These are phyloP conservation scores for Aurifilum marmelostoma DNA, from an alignment of 2,329 filamentous ascomycete genomes.

Conservation along the genomic window DNA sequence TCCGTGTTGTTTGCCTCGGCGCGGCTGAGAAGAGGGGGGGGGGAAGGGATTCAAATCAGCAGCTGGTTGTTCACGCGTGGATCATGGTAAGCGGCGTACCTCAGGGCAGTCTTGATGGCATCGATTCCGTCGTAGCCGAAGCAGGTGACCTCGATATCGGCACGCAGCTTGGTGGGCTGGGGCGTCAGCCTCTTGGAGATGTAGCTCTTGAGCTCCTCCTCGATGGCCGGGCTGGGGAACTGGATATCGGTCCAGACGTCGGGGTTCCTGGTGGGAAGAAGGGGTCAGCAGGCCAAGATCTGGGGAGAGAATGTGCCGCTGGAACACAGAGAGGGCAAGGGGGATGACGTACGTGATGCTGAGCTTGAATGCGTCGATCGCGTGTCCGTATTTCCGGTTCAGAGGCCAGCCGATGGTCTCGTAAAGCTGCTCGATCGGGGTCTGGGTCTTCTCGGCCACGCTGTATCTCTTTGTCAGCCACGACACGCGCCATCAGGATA, in stretches of 20 bases:
- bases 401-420: slow-evolving; percentile 95
- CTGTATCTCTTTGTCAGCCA: slow-evolving; percentile 42
- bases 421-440: slow-evolving; percentile 93
- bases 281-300: slow-evolving; percentile 17
- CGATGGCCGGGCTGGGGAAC: slow-evolving; percentile 84
- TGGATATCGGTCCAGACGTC: slow-evolving; percentile 93
- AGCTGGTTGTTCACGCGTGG: too few species aligned
- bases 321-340: slow-evolving; percentile 1
- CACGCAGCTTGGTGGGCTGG: slow-evolving; percentile 97
- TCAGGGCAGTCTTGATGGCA: slow-evolving; percentile 90
- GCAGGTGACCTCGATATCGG: slow-evolving; percentile 95
- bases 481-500: neutral
- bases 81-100: slow-evolving; percentile 45
- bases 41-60: neutral
- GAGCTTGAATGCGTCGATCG: slow-evolving; percentile 97
- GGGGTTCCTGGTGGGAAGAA: slow-evolving; percentile 68
- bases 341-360: slow-evolving; percentile 76
- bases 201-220: slow-evolving; percentile 89
- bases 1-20: slow-evolving; percentile 92
- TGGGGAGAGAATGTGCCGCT: neutral
- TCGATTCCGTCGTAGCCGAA: slow-evolving; percentile 98
- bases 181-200: slow-evolving; percentile 97
- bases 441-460: slow-evolving; percentile 94
- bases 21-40: slow-evolving; percentile 41
- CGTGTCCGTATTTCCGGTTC: slow-evolving; percentile 96